Evolutionary conservation across 2,329 filamentous ascomycete species (phyloP).

Genomic region (Diaporthe sp.): DNA sequence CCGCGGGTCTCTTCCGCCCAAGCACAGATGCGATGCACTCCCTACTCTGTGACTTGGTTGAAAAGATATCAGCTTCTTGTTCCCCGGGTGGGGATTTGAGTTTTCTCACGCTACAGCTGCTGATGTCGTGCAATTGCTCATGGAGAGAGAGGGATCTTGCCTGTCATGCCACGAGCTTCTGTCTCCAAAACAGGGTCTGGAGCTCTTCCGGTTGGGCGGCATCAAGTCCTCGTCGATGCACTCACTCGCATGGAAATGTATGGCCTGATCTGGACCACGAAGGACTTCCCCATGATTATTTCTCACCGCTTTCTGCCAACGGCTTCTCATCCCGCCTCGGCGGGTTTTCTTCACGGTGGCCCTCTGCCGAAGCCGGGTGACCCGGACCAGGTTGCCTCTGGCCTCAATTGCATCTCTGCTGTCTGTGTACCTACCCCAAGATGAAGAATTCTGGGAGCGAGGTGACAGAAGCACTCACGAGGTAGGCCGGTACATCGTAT

Average conservation of each 20-base stretch:
- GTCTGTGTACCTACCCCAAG: background rate
- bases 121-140: background rate
- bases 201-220: conserved; percentile 24
- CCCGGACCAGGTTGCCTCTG: background rate
- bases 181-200: background rate
- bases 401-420: background rate
- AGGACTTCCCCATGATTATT: background rate
- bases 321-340: background rate
- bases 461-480: too few species aligned
- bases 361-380: background rate
- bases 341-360: background rate
- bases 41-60: background rate
- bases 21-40: background rate
- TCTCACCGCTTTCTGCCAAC: conserved; percentile 18
- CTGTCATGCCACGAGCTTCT: conserved; percentile 19
- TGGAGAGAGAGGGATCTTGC: conserved; percentile 4
- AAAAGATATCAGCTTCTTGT: background rate
- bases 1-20: conserved; percentile 11
- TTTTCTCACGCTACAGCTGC: background rate
- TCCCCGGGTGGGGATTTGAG: background rate
- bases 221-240: background rate
- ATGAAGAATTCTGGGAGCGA: background rate
- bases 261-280: background rate
- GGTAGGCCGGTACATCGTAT: background rate
- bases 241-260: conserved; percentile 12